Evolutionary conservation across 73 alveolate species (phyloP).

Genomic region (Uronychia binucleata): DNA sequence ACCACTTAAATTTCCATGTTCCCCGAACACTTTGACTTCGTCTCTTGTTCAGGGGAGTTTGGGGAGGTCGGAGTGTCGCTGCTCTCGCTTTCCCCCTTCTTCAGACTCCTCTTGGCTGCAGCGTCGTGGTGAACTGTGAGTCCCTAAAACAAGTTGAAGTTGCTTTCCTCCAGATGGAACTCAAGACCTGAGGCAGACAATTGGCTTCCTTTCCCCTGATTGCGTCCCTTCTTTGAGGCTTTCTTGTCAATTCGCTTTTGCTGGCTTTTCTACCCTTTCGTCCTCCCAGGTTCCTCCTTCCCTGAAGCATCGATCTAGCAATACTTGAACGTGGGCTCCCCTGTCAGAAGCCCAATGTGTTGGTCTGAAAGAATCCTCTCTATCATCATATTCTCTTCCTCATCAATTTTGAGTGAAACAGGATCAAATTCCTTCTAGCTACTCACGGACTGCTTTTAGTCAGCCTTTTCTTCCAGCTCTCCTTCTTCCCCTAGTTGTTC

Average conservation of each 20-base stretch:
- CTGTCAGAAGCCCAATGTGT: not conserved
- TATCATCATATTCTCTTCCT: too few species aligned
- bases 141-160: not conserved
- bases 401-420: too few species aligned
- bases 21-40: not conserved
- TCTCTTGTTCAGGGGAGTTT: not conserved
- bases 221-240: not conserved
- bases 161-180: not conserved
- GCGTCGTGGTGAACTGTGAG: not conserved
- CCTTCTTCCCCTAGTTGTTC: too few species aligned
- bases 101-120: not conserved
- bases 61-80: too few species aligned
- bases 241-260: not conserved
- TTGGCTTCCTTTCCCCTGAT: not conserved
- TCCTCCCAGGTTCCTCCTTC: not conserved
- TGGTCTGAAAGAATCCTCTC: too few species aligned
- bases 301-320: too few species aligned
- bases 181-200: not conserved
- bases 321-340: not conserved
- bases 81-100: too few species aligned
- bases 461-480: too few species aligned
- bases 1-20: not conserved
- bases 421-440: too few species aligned
- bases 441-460: too few species aligned
- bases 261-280: not conserved